Conservation (phyloP, 305 asterid species). For the Fraxinus ornus region DNA sequence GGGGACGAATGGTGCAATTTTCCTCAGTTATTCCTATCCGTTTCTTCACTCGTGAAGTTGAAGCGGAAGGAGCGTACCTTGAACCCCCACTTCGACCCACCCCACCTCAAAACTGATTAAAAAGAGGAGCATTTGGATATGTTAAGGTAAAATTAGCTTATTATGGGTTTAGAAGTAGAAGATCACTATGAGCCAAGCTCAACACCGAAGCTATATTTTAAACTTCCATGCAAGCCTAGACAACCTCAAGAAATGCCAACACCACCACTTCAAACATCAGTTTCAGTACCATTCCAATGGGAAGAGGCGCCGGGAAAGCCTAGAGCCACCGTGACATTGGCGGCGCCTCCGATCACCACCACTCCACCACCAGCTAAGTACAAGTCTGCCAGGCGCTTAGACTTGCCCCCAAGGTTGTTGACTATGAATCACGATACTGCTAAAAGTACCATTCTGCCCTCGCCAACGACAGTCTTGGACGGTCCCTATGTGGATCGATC, state of each 20-base stretch:
- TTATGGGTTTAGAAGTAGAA: neutral
- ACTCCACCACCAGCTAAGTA: neutral
- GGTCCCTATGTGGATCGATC: conserved; percentile 40
- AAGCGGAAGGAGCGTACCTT: conserved; percentile 36
- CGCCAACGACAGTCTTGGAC: conserved; percentile 54
- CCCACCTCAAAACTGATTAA: conserved; percentile 1
- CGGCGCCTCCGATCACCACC: neutral
- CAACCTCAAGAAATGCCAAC: conserved; percentile 36
- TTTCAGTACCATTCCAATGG: conserved; percentile 72
- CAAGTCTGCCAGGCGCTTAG: conserved; percentile 47
- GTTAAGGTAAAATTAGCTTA: neutral
- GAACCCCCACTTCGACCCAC: neutral
- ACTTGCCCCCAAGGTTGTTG: conserved; percentile 58
- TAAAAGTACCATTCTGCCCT: conserved; percentile 35
- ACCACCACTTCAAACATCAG: conserved; percentile 55
- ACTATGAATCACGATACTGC: conserved; percentile 13
- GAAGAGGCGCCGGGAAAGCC: conserved; percentile 85
- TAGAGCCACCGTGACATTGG: conserved; percentile 15
- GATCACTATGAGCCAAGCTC: conserved; percentile 29
- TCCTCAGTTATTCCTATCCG: neutral
- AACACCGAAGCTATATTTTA: conserved; percentile 57
- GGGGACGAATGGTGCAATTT: neutral
- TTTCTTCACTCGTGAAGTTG: conserved; percentile 32
- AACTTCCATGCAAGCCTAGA: conserved; percentile 52
- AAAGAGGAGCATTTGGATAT: neutral